phyloP scores from a whole-genome alignment of 768 basidiomycete genomes.

The Rhodocollybia butyracea region DNA sequence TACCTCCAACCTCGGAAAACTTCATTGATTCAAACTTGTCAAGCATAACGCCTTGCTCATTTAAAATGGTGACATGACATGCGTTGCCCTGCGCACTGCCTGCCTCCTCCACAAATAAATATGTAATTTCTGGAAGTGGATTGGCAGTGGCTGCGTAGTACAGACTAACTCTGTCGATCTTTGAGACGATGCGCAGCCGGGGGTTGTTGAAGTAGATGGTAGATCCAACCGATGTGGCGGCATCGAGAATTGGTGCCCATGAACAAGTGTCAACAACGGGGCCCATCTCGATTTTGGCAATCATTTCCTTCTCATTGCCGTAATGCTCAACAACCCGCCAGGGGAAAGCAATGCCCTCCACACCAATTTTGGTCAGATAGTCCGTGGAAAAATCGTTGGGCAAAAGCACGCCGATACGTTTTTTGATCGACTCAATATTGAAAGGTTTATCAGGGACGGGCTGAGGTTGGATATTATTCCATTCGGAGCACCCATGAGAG shows the following conservation, averaged over 20 bases:
- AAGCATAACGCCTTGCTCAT: background rate
- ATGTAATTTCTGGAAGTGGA: background rate
- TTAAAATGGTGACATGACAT: background rate
- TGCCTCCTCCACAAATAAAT: background rate
- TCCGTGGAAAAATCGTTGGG: background rate
- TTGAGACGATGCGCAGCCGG: background rate
- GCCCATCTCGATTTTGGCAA: background rate
- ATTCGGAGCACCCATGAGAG: background rate
- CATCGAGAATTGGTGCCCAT: conserved; percentile 3
- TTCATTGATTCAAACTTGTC: background rate
- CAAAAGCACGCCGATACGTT: background rate
- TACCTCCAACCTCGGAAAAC: background rate
- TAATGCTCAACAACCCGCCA: conserved; percentile 1
- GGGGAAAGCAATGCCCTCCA: background rate
- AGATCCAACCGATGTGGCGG: conserved; percentile 1
- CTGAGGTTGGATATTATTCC: background rate
- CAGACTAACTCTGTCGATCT: background rate
- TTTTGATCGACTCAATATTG: conserved; percentile 1
- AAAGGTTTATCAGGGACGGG: background rate
- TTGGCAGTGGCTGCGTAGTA: background rate
- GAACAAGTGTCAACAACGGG: background rate
- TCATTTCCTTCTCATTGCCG: conserved; percentile 3
- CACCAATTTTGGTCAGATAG: background rate
- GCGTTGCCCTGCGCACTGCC: background rate
- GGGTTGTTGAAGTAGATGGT: background rate